These are phyloP conservation scores for Gelatoporia subvermispora DNA, from an alignment of 768 basidiomycete species.

Conservation along the genomic window DNA sequence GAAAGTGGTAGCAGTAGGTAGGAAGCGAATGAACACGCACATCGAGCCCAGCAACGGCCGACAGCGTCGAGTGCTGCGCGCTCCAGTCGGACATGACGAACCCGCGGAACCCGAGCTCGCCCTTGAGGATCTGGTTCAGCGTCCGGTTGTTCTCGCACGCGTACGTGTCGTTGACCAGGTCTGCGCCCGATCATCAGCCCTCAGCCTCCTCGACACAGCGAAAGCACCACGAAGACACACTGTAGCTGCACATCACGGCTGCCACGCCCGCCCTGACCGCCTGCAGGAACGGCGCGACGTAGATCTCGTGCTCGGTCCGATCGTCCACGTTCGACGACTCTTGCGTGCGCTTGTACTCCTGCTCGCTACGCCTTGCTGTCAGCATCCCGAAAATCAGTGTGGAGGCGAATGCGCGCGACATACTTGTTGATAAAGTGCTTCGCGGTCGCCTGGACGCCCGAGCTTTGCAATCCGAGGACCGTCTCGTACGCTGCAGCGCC, in stretches of 20 bases:
- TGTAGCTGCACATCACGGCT: slow-evolving; percentile 75
- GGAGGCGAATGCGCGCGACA: slow-evolving; percentile 17
- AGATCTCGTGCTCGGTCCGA: slow-evolving; percentile 72
- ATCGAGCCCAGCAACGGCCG: slow-evolving; percentile 58
- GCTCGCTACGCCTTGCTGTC: slow-evolving; percentile 43
- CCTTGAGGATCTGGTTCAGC: slow-evolving; percentile 71
- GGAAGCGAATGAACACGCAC: slow-evolving; percentile 31
- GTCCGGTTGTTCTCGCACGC: slow-evolving; percentile 72
- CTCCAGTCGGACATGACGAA: slow-evolving; percentile 75
- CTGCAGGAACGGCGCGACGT: slow-evolving; percentile 63
- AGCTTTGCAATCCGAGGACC: slow-evolving; percentile 72
- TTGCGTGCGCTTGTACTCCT: slow-evolving; percentile 55
- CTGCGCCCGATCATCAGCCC: slow-evolving; percentile 27
- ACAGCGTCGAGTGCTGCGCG: slow-evolving; percentile 59
- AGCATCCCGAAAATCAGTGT: no score
- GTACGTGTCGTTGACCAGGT: slow-evolving; percentile 64
- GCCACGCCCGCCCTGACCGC: slow-evolving; percentile 73
- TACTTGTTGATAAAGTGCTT: slow-evolving; percentile 81
- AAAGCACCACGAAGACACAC: slow-evolving; percentile 28
- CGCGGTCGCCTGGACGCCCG: slow-evolving; percentile 81
- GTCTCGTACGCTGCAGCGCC: slow-evolving; percentile 80
- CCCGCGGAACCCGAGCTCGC: slow-evolving; percentile 74
- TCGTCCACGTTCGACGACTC: slow-evolving; percentile 72
- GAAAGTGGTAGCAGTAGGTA: not conserved
- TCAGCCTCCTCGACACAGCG: not conserved